Evolutionary conservation across 805 yeast species (phyloP).

Genomic region (Monosporozyma aerobia): DNA sequence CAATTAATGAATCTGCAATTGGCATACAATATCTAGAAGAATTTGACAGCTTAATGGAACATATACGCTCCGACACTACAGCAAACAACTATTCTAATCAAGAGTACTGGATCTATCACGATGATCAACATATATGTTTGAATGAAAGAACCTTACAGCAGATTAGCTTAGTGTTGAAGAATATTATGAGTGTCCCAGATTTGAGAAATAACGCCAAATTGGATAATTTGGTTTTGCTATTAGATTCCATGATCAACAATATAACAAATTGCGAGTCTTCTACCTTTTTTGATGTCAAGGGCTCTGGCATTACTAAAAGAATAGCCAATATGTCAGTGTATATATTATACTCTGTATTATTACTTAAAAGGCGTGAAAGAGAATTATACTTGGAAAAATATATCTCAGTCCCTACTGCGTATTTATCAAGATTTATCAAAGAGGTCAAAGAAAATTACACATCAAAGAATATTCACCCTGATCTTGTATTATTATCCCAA

Average conservation of each 20-base stretch:
- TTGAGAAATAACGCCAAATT: slow-evolving; percentile 6
- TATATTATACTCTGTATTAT: slow-evolving; percentile 35
- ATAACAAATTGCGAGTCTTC: slow-evolving; percentile 9
- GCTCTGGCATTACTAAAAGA: slow-evolving; percentile 9
- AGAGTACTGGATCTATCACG: slow-evolving; percentile 15
- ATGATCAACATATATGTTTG: slow-evolving; percentile 7
- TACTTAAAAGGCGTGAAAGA: slow-evolving; percentile 35
- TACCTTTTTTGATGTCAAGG: not conserved
- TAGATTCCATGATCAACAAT: slow-evolving; percentile 15
- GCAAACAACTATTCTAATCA: slow-evolving; percentile 3
- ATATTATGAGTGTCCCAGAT: slow-evolving; percentile 10
- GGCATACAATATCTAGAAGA: slow-evolving; percentile 18
- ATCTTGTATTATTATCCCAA: slow-evolving; percentile 12
- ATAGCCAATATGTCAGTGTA: slow-evolving; percentile 30
- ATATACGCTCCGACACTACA: not conserved
- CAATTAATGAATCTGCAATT: slow-evolving; percentile 17
- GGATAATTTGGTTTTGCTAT: slow-evolving; percentile 8
- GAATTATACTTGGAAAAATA: slow-evolving; percentile 39
- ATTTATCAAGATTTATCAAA: slow-evolving; percentile 27
- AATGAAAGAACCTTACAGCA: slow-evolving; percentile 11
- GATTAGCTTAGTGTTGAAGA: slow-evolving; percentile 13
- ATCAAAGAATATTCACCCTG: slow-evolving; percentile 1
- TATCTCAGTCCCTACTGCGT: slow-evolving; percentile 34
- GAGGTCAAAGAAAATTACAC: slow-evolving; percentile 11
- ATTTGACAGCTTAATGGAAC: slow-evolving; percentile 8